Conservation (phyloP, 2,329 filamentous ascomycete species). For the Penicillium olsonii region DNA sequence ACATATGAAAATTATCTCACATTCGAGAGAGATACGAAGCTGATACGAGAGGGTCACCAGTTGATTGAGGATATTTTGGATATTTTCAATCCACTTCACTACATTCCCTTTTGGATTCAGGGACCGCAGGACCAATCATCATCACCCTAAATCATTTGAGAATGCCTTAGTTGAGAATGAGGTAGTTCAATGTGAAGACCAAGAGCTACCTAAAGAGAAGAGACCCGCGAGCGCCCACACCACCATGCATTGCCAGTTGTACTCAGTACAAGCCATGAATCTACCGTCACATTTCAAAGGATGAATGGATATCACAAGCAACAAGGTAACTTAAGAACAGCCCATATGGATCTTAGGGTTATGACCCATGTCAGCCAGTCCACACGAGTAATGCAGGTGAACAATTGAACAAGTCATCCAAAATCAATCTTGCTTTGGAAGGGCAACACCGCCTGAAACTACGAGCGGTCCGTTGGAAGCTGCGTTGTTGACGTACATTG, state of each 20-base stretch:
- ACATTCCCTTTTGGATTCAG: background rate
- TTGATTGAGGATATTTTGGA: too few species aligned
- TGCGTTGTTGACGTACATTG: slow-evolving; percentile 25
- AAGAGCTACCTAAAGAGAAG: slow-evolving; percentile 11
- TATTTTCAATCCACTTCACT: too few species aligned
- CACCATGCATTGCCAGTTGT: slow-evolving; percentile 14
- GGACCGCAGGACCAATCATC: too few species aligned
- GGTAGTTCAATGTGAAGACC: slow-evolving; percentile 7
- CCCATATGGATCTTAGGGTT: background rate
- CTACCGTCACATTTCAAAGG: background rate
- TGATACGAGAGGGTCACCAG: too few species aligned
- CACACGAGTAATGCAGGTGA: background rate
- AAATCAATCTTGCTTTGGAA: slow-evolving; percentile 31
- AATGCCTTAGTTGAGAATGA: slow-evolving; percentile 3
- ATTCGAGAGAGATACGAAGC: too few species aligned
- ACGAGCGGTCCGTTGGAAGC: slow-evolving; percentile 39
- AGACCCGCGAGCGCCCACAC: slow-evolving; percentile 4
- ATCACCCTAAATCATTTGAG: too few species aligned
- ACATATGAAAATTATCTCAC: too few species aligned
- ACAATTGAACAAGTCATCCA: background rate
- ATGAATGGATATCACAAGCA: background rate
- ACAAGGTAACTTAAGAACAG: background rate
- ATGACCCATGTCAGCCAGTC: background rate
- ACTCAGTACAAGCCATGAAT: slow-evolving; percentile 8
- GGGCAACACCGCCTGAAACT: slow-evolving; percentile 36